Base-by-base conservation (phyloP, 1,284 basidiomycete genomes). In the Trichosporon sp. region DNA sequence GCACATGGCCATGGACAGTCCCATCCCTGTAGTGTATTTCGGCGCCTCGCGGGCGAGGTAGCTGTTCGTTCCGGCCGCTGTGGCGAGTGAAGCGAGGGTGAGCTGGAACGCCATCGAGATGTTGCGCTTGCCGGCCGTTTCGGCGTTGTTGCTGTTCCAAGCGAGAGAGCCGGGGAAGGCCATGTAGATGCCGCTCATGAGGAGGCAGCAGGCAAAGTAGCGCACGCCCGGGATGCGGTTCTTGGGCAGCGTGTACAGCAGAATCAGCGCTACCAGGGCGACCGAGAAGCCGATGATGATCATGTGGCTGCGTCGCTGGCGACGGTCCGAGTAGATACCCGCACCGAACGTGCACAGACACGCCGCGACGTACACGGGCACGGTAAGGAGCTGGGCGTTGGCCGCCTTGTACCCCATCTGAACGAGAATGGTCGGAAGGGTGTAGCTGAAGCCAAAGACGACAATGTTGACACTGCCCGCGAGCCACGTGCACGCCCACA, bases 401-500 rank as follows among this genome's bases (percentile, higher is more conserved):
- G 61, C 68, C 8, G 70, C 69, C 25, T 59, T 56, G 70, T 68
- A 71, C 10, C 73, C 73, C 52, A 74, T 62, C 61, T 69, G 63
- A 2, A 60, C 64, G n/a, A 72, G 29, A 44, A 71, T 69, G 2
- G 67, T 56, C 1, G 72, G 70, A 4, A 73, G 66, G 4, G 60
- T 61, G 65, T 68, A 73, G 23, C 58, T 57, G 61, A 73, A 67
- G n/a, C 64, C 67, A 25, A 65, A 67, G 23, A 37, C 31, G 56
- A 63, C 65, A 37, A 67, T 65, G 68, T 63, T 62, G 52, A 67
- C 68, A 2, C 58, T 32, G 6, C 56, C 32, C 9, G 59, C 46
- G 59, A 68, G 59, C 57, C 60, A 67, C 2, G 59, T 66, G 62
- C 63, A 67, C 59, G 65, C 62, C 46, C 56, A 67, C 37, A 64